Evolutionary conservation across 73 alveolate species (phyloP).

Genomic region (Halteria grandinella): DNA sequence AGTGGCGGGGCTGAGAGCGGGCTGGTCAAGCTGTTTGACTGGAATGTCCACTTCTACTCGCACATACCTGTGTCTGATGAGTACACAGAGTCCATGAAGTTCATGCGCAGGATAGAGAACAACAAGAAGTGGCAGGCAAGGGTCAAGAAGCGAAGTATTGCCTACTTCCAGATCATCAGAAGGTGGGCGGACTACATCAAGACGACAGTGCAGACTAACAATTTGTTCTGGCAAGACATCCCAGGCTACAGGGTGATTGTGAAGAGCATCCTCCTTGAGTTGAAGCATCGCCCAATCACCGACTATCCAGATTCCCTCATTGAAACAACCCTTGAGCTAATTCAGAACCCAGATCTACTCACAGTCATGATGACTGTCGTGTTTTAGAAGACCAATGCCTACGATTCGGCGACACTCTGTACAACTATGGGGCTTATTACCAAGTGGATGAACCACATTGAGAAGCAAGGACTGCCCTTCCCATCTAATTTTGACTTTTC

Average conservation of each 20-base stretch:
- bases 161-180: slow-evolving; percentile 77
- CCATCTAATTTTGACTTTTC: slow-evolving; percentile 81
- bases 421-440: slow-evolving; percentile 64
- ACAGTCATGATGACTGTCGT: slow-evolving; percentile 75
- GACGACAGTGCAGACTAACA: slow-evolving; percentile 49
- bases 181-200: slow-evolving; percentile 76
- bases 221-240: slow-evolving; percentile 75
- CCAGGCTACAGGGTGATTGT: slow-evolving; percentile 81
- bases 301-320: slow-evolving; percentile 86
- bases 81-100: not conserved
- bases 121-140: slow-evolving; percentile 73
- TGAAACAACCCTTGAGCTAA: slow-evolving; percentile 62
- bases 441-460: slow-evolving; percentile 63
- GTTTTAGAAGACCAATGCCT: slow-evolving; percentile 60
- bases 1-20: not conserved
- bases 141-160: slow-evolving; percentile 83
- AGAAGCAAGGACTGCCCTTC: slow-evolving; percentile 37
- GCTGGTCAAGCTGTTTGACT: slow-evolving; percentile 60
- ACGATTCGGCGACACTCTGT: slow-evolving; percentile 39
- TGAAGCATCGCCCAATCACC: slow-evolving; percentile 74
- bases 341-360: slow-evolving; percentile 65
- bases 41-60: slow-evolving; percentile 77
- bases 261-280: slow-evolving; percentile 70
- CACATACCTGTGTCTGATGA: slow-evolving; percentile 45
- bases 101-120: slow-evolving; percentile 37